These are phyloP conservation scores for Osmanthus fragrans DNA, from an alignment of 257 asterid genomes.

Conservation along the genomic window DNA sequence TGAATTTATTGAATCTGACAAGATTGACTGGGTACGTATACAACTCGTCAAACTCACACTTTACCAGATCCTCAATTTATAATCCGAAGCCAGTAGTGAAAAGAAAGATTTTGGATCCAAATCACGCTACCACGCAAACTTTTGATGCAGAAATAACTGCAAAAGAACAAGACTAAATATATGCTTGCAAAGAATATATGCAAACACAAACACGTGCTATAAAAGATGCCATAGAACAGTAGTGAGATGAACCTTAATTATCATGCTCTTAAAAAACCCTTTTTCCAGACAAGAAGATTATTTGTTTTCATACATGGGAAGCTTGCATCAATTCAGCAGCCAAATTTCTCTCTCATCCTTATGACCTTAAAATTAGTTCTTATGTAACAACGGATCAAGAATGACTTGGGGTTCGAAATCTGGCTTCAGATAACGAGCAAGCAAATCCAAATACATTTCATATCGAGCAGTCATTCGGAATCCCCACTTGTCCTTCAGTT, in stretches of 20 bases:
- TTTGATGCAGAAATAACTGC: no score
- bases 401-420: slow-evolving; percentile 88
- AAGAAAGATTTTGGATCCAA: no score
- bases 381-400: slow-evolving; percentile 68
- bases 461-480: slow-evolving; percentile 93
- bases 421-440: slow-evolving; percentile 63
- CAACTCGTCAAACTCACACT: no score
- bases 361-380: slow-evolving; percentile 20
- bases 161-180: not conserved
- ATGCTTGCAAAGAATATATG: not conserved
- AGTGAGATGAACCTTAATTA: not conserved
- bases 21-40: not conserved
- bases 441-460: slow-evolving; percentile 68
- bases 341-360: not conserved
- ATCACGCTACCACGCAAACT: no score
- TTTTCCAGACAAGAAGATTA: not conserved
- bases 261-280: not conserved
- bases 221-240: not conserved
- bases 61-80: no score
- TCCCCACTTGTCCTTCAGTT: slow-evolving; percentile 95
- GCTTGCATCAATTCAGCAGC: not conserved
- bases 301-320: not conserved
- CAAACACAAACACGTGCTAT: not conserved
- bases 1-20: not conserved
- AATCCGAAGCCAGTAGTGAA: no score